Base-by-base conservation (phyloP, 1,284 basidiomycete genomes). In the Mycosarcoma mackinlayi region DNA sequence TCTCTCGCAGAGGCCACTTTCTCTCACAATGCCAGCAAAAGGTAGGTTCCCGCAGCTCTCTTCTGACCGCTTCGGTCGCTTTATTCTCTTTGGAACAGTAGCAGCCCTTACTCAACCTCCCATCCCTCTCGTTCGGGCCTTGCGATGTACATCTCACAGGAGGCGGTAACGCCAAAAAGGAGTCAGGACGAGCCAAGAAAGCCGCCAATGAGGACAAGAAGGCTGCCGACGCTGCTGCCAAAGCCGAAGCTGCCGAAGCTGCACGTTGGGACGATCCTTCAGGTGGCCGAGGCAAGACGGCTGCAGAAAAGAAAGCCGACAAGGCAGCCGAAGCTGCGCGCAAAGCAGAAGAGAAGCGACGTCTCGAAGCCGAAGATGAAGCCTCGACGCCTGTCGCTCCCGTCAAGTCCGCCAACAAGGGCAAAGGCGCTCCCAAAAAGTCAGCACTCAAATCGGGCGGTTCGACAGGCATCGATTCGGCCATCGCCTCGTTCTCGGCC, bases 201-300 rank as follows among this genome's bases (percentile, higher is more conserved):
- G 92, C 92, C 6, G 94, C 95, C 82, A 94, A 93, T 83, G 92
- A 93, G 83, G 87, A 88, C 86, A 91, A 91, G 83, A 86, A 88
- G 70, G 87, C 86, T 10, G 85, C 85, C 4, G 88, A 86, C 0
- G 86, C 86, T 6, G 85, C 85, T 8, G 89, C 88, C 6, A 88
- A 87, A 84, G 91, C 89, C 42, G 86, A 85, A 58, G 83, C 82
- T 9, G 84, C 90, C 76, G 94, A 94, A 77, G 89, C 89, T 1
- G 88, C 88, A 0, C 87, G 88, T 69, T 98, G 94, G 94, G 82
- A 86, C 14, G 87, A 91, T 46, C 52, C 60, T 4, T 48, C 48
- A 4, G 90, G 90, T 3, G 82, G 87, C 14, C 79, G 75, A 1
- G 86, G 85, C 39, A 92, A 90, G 77, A 85, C 87, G 6, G 90